Evolutionary conservation across 257 asterid genomes (phyloP).

Genomic region (Parsonsia alboflavescens): DNA sequence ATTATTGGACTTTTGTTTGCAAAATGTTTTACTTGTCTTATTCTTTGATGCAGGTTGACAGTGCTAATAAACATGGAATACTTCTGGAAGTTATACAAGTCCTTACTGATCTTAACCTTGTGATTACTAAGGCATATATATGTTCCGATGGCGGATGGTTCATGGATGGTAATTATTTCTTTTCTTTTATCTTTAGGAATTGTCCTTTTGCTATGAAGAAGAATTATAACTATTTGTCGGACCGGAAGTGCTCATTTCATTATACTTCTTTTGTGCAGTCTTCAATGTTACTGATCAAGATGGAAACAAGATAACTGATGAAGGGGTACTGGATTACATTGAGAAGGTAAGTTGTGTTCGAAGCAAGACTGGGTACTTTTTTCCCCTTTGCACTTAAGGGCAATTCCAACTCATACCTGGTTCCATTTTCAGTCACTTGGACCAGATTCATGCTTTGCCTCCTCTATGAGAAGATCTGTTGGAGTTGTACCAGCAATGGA

Average conservation of each 20-base stretch:
- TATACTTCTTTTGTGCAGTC: conserved; percentile 33
- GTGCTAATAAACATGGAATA: conserved; percentile 91
- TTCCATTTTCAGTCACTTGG: conserved; percentile 76
- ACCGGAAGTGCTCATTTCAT: background rate
- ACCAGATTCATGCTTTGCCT: conserved; percentile 92
- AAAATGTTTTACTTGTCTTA: background rate
- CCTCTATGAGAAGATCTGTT: conserved; percentile 85
- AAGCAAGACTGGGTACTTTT: conserved; percentile 11
- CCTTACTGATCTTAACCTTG: conserved; percentile 86
- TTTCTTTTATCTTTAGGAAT: background rate
- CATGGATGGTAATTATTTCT: conserved; percentile 74
- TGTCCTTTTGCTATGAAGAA: background rate
- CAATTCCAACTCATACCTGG: conserved; percentile 20
- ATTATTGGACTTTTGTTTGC: background rate
- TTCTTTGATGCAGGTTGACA: conserved; percentile 61
- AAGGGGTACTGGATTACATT: conserved; percentile 66
- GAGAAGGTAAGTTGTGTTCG: conserved; percentile 54
- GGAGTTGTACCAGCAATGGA: conserved; percentile 59
- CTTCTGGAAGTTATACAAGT: conserved; percentile 92
- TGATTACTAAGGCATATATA: conserved; percentile 77
- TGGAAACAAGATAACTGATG: conserved; percentile 84
- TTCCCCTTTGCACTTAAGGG: conserved; percentile 18
- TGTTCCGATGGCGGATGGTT: conserved; percentile 99
- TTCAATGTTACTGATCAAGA: conserved; percentile 87
- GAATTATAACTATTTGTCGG: conserved; percentile 9